Evolutionary conservation across 1,284 basidiomycete species (phyloP).

Genomic region (Austroboletus olivaceoglutinosus): DNA sequence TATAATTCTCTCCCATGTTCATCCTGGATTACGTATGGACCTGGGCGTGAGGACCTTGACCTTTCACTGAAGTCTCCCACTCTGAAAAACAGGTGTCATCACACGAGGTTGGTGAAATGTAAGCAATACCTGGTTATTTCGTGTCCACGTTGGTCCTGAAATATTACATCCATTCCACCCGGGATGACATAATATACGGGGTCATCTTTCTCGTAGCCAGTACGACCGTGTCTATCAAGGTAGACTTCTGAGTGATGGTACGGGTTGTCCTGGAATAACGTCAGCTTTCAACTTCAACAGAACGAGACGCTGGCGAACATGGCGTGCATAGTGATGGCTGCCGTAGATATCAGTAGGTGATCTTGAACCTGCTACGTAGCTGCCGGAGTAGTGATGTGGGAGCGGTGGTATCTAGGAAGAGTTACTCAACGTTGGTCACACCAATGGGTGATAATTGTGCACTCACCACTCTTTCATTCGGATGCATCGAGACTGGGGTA

Average conservation of each 20-base stretch:
- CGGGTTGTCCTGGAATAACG: conserved; percentile 15
- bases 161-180: conserved; percentile 62
- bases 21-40: conserved; percentile 49
- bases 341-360: conserved; percentile 34
- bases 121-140: conserved; percentile 58
- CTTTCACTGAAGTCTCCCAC: conserved; percentile 44
- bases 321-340: conserved; percentile 17
- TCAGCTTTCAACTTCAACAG: conserved; percentile 8
- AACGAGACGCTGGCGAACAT: conserved; percentile 8
- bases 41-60: conserved; percentile 24
- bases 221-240: conserved; percentile 25
- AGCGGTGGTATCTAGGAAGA: conserved; percentile 29
- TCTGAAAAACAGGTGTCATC: conserved; percentile 34
- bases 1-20: conserved; percentile 49
- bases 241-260: conserved; percentile 19
- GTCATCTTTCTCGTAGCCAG: conserved; percentile 28
- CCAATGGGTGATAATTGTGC: background rate
- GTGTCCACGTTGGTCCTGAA: conserved; percentile 64
- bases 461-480: conserved; percentile 29
- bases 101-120: background rate
- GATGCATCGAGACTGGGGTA: conserved; percentile 22
- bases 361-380: conserved; percentile 18
- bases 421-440: conserved; percentile 1
- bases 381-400: conserved; percentile 24
- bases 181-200: conserved; percentile 64